These are phyloP conservation scores for Eucalyptus albens DNA, from an alignment of 345 rosid species.

Conservation along the genomic window DNA sequence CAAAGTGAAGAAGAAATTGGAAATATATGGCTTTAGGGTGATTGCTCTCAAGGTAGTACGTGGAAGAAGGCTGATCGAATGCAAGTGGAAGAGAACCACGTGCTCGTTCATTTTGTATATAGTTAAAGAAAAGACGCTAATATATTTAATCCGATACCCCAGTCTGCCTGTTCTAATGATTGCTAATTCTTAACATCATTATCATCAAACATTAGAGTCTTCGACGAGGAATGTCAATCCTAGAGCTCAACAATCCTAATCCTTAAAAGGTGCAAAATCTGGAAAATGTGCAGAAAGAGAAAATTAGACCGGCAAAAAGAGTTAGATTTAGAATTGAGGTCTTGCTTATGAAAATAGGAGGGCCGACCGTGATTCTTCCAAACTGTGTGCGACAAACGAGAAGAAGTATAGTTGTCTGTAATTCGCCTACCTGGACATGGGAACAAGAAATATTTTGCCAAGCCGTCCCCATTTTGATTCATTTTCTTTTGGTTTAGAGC, in stretches of 20 bases:
- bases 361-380: not conserved
- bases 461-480: not conserved
- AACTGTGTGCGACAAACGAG: not conserved
- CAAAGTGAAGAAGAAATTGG: constrained; percentile 18
- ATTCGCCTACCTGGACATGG: not conserved
- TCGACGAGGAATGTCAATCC: not conserved
- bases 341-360: not conserved
- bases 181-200: not conserved
- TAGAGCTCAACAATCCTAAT: not conserved
- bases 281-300: not conserved
- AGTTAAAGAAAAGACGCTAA: not conserved
- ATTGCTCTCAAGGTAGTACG: constrained; percentile 15
- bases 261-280: not conserved
- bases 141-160: no score
- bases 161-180: not conserved
- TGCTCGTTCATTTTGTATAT: not conserved
- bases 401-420: not conserved
- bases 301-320: not conserved
- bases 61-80: not conserved
- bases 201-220: not conserved
- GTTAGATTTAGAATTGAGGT: not conserved
- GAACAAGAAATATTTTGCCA: not conserved
- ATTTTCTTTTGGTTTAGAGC: not conserved
- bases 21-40: constrained; percentile 20
- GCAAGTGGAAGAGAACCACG: not conserved